Evolutionary conservation across 2,329 filamentous ascomycete genomes (phyloP).

Genomic region (Rachicladosporium sp.): DNA sequence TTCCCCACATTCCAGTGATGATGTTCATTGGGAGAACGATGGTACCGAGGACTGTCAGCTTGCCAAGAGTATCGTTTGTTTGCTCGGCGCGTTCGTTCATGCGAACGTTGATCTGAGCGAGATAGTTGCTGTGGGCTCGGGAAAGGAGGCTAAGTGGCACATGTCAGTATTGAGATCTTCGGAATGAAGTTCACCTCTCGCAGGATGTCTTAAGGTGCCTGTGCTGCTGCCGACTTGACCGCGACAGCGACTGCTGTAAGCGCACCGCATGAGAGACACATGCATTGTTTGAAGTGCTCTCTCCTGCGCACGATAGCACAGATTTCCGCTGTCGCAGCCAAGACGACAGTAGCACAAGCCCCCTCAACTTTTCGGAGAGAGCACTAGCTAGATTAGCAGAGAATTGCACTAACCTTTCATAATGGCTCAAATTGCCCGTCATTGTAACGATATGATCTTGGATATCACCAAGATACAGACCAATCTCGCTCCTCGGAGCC

Average conservation of each 20-base stretch:
- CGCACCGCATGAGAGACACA: no score
- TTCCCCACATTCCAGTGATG: conserved; percentile 95
- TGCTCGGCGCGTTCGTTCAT: conserved; percentile 98
- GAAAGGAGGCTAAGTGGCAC: conserved; percentile 57
- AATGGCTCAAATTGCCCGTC: conserved; percentile 90
- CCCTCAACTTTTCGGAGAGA: no score
- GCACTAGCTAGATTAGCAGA: no score
- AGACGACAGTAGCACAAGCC: no score
- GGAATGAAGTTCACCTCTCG: no score
- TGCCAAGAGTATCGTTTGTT: conserved; percentile 87
- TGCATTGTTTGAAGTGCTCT: no score
- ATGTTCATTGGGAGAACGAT: conserved; percentile 99
- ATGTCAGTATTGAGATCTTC: no score
- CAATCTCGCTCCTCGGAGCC: conserved; percentile 87
- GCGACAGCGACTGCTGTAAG: no score
- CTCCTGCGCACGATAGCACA: no score
- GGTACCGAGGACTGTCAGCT: conserved; percentile 87
- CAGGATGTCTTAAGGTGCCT: no score
- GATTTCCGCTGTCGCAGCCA: no score
- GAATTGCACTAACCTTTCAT: conserved; percentile 63
- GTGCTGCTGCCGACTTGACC: no score
- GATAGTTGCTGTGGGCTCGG: conserved; percentile 87
- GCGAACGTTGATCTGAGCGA: conserved; percentile 97
- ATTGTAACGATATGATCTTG: conserved; percentile 99
- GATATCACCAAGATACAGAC: conserved; percentile 94